Evolutionary conservation across 2,329 filamentous ascomycete species (phyloP), one percentile per base, ranked within the genome.

Genomic region (Curvularia verruculosa): DNA sequence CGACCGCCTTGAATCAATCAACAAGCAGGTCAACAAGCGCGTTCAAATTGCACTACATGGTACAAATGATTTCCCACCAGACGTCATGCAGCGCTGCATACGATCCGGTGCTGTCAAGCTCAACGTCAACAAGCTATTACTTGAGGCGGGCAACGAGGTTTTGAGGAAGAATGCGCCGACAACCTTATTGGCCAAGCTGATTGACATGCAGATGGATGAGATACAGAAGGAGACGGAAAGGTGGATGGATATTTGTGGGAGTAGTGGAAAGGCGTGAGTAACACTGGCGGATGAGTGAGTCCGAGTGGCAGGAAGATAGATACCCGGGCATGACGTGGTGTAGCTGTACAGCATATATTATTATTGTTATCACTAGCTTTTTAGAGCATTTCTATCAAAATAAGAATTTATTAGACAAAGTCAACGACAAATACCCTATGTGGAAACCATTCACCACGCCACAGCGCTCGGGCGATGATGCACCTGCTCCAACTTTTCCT

Each of bases 91-190:
- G 63, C 63, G 73, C 49, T 86, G 84, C 64, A 84, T 87, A 62
- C 68, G 71, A 21, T 76, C 77, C 13, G 84, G 84, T 0, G 78
- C 83, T n/a, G 76, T 80, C 23, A 85, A 86, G 69, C 75, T 85
- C 58, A 87, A 87, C 59, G 83, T 87, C 2, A 87, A 87, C 61
- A 83, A 82, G 69, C 64, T 82, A 34, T 76, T 84, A 19, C 71
- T 82, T 13, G 78, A 82, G 52, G 77, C 78, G 39, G 81, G 81
- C 54, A 73, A 80, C 31, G 73, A 73, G 50, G 69, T 80, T 56
- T 57, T 83, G 26, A 71, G 76, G 60, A 63, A 73, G 41, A 75
- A 80, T 29, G 78, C 78, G 5, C 59, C 56, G 10, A 58, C 24
- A 1, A 75, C 45, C 75, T 65, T 49, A 44, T 67, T 58, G 61